These are phyloP conservation scores for Xylaria castorea DNA, from an alignment of 495 filamentous ascomycete genomes.

Conservation along the genomic window DNA sequence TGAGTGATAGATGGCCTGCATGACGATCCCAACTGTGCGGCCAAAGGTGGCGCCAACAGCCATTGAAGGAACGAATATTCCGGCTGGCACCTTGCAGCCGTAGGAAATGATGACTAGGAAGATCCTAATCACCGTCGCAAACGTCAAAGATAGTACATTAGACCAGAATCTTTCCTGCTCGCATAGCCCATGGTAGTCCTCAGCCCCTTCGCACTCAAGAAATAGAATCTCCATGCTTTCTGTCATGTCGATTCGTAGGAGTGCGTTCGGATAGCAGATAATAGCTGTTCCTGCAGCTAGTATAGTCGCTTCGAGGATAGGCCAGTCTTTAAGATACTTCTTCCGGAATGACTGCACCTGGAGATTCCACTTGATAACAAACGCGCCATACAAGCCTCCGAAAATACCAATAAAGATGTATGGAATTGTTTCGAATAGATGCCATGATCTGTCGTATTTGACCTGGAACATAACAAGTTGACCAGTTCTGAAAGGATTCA, in stretches of 20 bases:
- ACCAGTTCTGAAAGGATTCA: conserved; percentile 98
- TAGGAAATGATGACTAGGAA: conserved; percentile 96
- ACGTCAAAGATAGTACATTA: conserved; percentile 78
- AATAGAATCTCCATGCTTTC: conserved; percentile 99
- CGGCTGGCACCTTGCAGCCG: conserved; percentile 96
- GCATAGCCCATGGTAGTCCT: conserved; percentile 93
- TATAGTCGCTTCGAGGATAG: conserved; percentile 85
- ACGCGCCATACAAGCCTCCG: conserved; percentile 93
- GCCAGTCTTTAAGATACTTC: conserved; percentile 85
- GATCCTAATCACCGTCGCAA: conserved; percentile 81
- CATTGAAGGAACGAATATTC: conserved; percentile 98
- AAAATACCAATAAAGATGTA: conserved; percentile 92
- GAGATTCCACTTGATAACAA: conserved; percentile 99
- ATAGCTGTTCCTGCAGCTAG: conserved; percentile 85
- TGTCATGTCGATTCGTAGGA: conserved; percentile 97
- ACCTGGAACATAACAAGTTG: conserved; percentile 99
- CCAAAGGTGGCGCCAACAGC: conserved; percentile 95
- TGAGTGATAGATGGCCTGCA: conserved; percentile 85
- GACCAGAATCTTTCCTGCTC: conserved; percentile 75
- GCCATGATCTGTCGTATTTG: conserved; percentile 93
- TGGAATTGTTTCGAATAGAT: conserved; percentile 95
- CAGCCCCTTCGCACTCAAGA: conserved; percentile 88
- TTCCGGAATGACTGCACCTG: conserved; percentile 91
- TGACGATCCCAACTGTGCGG: conserved; percentile 90
- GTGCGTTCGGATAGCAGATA: conserved; percentile 95